Conservation (phyloP, 2,329 filamentous ascomycete species). For the Chlorencoelia australis region DNA sequence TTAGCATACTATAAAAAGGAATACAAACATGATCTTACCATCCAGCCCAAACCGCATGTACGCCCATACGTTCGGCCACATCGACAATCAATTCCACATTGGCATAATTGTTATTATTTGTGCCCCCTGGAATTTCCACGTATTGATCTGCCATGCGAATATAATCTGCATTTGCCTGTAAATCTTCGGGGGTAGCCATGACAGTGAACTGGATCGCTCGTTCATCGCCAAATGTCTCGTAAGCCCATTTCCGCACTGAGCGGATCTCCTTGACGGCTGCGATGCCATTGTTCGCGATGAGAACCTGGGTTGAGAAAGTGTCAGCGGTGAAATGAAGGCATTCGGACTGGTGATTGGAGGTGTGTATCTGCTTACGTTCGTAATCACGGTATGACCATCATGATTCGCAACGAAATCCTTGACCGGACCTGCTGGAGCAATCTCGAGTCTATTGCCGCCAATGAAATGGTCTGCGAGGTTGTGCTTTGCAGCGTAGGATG, state of each 20-base stretch:
- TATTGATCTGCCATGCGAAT: constrained; percentile 99
- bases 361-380: constrained; percentile 51
- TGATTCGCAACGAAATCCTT: constrained; percentile 91
- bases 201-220: constrained; percentile 98
- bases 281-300: constrained; percentile 99
- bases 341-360: no score
- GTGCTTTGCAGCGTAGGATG: constrained; percentile 70
- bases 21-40: constrained; percentile 57
- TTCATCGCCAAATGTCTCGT: constrained; percentile 98
- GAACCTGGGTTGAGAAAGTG: constrained; percentile 48
- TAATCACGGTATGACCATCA: constrained; percentile 96
- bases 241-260: constrained; percentile 99
- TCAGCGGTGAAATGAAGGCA: background rate
- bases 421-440: constrained; percentile 73
- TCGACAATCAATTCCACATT: constrained; percentile 99
- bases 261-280: constrained; percentile 98
- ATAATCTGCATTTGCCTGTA: constrained; percentile 96
- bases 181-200: constrained; percentile 97
- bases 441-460: constrained; percentile 79
- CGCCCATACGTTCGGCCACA: constrained; percentile 95
- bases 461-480: constrained; percentile 89
- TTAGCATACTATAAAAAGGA: background rate
- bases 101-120: constrained; percentile 99
- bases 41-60: constrained; percentile 97
- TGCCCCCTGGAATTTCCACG: constrained; percentile 95